Evolutionary conservation across 2,329 filamentous ascomycete species (phyloP).

Genomic region (Neoscytalidium dimidiatum): DNA sequence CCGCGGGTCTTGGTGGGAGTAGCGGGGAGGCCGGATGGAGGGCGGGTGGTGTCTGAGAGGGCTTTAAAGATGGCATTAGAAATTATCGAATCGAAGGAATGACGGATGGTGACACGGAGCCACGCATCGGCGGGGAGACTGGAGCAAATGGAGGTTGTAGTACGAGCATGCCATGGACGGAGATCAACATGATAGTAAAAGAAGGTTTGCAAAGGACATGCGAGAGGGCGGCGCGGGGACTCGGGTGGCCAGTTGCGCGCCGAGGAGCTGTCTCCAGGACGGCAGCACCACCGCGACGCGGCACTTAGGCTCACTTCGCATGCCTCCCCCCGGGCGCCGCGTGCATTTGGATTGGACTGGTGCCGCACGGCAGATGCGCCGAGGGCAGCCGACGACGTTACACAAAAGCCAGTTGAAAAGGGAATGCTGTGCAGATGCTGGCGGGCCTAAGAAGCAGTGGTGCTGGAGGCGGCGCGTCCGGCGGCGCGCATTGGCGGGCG

Average conservation of each 20-base stretch:
- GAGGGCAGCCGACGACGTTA: neutral
- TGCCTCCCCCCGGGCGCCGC: no score
- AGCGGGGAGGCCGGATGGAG: neutral
- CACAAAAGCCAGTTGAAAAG: neutral
- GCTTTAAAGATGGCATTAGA: conserved; percentile 4
- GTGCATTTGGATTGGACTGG: no score
- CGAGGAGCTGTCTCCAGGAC: neutral
- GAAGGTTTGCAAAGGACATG: neutral
- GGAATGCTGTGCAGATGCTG: conserved; percentile 6
- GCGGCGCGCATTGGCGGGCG: conserved; percentile 1
- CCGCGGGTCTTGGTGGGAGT: neutral
- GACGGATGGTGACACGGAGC: conserved; percentile 2
- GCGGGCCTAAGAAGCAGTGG: neutral
- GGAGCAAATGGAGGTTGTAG: conserved; percentile 1
- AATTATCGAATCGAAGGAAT: neutral
- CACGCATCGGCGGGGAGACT: neutral
- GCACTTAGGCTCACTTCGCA: neutral
- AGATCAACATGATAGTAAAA: neutral
- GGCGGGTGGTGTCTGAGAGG: neutral
- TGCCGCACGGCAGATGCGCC: conserved; percentile 2
- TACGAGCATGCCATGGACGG: conserved; percentile 8
- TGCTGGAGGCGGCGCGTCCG: neutral
- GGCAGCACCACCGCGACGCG: neutral
- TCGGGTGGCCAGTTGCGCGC: neutral
- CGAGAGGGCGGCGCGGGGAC: neutral